Base-by-base conservation (phyloP, 331 rosid species). In the Malus hybrid region DNA sequence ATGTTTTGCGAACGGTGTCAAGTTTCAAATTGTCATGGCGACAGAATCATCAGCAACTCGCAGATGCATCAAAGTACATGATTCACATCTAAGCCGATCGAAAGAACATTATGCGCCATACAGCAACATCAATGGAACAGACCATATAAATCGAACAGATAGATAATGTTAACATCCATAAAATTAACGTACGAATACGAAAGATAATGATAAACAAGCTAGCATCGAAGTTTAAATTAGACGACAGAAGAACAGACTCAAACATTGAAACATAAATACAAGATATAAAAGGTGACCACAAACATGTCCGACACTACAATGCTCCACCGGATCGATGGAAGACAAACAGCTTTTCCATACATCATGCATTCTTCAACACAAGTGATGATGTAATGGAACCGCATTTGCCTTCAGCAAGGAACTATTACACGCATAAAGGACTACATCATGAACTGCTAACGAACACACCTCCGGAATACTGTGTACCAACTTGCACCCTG, bases 401-500 rank as follows among this genome's bases (percentile, higher is more conserved):
- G 62, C 76, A 52, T 22, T 42, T 24, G 74, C 61, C 72, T 67
- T 62, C 65, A 52, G 11, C 57, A 6, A 52, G 69, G 24, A 48
- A 29, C 48, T 31, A 60, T 70, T 7, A 7, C 24, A 15, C 4
- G 22, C 8, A 12, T 14, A 24, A 52, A 31, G 70, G 15, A 32
- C 50, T 12, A 1, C n/a, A 65, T 72, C 69, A 64, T 7, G 52
- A 59, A 46, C 39, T 0, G 32, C 34, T 6, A 75, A 39, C 34
- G 42, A 42, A 57, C 36, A 63, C 71, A 60, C 62, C 52, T 19
- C 46, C 54, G n/a, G 28, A 65, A 55, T 66, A 71, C 66, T 67
- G 29, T 67, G 29, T 76, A 63, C 56, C 52, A 6, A 80, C 85
- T 59, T 76, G 76, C 70, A 69, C 80, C 88, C 93, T 88, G 90